Evolutionary conservation across 257 asterid species (phyloP).

Genomic region (Capsicum chinense): DNA sequence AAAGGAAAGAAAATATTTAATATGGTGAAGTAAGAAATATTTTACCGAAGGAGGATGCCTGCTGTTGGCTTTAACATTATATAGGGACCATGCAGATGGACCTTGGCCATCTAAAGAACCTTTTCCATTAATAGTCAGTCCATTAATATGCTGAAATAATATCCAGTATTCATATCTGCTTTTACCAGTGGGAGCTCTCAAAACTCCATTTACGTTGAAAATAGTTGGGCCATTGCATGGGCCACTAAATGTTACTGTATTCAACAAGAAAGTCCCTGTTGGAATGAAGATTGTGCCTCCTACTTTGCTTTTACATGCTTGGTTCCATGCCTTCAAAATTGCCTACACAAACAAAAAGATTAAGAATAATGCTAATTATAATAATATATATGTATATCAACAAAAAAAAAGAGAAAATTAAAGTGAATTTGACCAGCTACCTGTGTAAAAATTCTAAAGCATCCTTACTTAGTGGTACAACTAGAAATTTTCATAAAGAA

Average conservation of each 20-base stretch:
- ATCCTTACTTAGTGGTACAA: too few species aligned
- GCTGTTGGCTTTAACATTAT: neutral
- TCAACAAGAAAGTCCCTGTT: conserved; percentile 27
- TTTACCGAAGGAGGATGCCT: conserved; percentile 24
- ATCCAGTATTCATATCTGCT: conserved; percentile 5
- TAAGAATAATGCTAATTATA: neutral
- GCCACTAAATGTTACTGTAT: conserved; percentile 14
- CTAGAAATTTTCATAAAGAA: neutral
- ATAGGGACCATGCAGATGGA: conserved; percentile 24
- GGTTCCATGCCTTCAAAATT: conserved; percentile 31
- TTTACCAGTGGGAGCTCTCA: conserved; percentile 18
- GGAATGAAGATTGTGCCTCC: conserved; percentile 31
- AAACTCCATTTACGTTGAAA: conserved; percentile 10
- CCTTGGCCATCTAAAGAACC: conserved; percentile 38
- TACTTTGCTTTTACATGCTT: conserved; percentile 21
- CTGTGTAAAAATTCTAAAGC: too few species aligned
- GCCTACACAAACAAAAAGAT: conserved; percentile 24
- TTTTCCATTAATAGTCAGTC: conserved; percentile 23
- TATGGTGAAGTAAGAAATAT: neutral
- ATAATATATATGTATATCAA: neutral
- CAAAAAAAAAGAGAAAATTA: neutral
- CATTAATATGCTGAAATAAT: neutral
- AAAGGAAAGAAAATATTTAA: neutral
- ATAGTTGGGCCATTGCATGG: conserved; percentile 30
- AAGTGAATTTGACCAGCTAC: too few species aligned